Percentiles rank a stretch among this genome's conserved stretches.
phyloP scores from a whole-genome alignment of 352 stramenopile genomes.

The Peronospora belbahrii region DNA sequence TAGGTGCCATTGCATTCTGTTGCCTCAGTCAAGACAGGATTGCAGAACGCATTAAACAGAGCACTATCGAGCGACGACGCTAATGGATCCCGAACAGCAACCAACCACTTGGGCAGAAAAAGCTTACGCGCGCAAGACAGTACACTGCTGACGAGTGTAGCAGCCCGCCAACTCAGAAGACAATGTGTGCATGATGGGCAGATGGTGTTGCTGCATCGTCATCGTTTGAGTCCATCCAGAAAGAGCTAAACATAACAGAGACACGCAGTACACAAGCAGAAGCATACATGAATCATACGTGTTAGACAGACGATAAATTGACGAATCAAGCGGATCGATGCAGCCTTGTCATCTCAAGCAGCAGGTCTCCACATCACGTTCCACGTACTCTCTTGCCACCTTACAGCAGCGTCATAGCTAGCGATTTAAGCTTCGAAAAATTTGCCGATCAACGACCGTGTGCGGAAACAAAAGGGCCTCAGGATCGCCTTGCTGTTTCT shows the following conservation, averaged over 20 bases:
- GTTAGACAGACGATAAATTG: slow-evolving; percentile 1
- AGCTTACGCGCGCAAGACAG: slow-evolving; percentile 20
- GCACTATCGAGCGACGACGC: slow-evolving; percentile 30
- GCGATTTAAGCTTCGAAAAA: slow-evolving; percentile 35
- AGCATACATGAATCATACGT: slow-evolving; percentile 7
- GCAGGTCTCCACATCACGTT: slow-evolving; percentile 34
- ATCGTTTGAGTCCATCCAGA: slow-evolving; percentile 16
- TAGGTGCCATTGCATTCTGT: slow-evolving; percentile 19
- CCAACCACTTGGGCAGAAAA: slow-evolving; percentile 21
- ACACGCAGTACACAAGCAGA: slow-evolving; percentile 5
- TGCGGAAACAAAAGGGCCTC: slow-evolving; percentile 54
- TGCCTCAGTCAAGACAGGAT: slow-evolving; percentile 6
- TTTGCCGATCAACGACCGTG: slow-evolving; percentile 62
- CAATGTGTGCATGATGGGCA: slow-evolving; percentile 11
- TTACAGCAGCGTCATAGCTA: slow-evolving; percentile 29
- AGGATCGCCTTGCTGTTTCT: slow-evolving; percentile 30
- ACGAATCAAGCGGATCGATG: neutral
- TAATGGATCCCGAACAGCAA: slow-evolving; percentile 27
- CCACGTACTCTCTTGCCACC: slow-evolving; percentile 13
- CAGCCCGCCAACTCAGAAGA: slow-evolving; percentile 31
- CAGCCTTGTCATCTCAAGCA: slow-evolving; percentile 14
- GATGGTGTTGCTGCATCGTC: slow-evolving; percentile 13
- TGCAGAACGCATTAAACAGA: slow-evolving; percentile 30
- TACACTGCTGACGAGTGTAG: slow-evolving; percentile 26
- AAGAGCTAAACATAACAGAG: slow-evolving; percentile 15